Conservation (phyloP, 495 filamentous ascomycete genomes). For the Penicillium cinerascens region DNA sequence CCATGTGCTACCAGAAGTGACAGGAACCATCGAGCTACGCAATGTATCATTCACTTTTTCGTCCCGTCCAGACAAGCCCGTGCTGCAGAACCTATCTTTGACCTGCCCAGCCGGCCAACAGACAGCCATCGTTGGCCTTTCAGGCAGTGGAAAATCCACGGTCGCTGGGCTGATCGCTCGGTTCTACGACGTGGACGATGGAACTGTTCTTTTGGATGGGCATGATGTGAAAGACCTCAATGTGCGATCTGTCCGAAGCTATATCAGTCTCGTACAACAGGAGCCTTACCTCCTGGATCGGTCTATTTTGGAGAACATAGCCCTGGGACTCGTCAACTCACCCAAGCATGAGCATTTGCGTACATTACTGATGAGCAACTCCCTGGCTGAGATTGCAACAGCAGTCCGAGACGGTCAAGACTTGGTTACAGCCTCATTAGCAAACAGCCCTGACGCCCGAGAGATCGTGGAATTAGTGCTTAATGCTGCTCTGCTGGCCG, state of each 20-base stretch:
- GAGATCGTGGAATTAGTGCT: constrained; percentile 33
- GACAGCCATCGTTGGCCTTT: constrained; percentile 64
- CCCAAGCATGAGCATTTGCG: constrained; percentile 35
- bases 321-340: constrained; percentile 57
- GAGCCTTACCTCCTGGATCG: constrained; percentile 59
- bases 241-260: constrained; percentile 49
- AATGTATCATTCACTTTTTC: constrained; percentile 59
- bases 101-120: constrained; percentile 46
- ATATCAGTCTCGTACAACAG: constrained; percentile 61
- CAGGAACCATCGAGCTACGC: constrained; percentile 43
- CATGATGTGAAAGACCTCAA: constrained; percentile 53
- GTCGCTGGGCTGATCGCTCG: constrained; percentile 52
- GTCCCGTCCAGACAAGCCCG: constrained; percentile 49
- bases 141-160: constrained; percentile 67
- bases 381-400: constrained; percentile 24
- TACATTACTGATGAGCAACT: constrained; percentile 14
- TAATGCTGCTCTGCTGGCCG: constrained; percentile 33
- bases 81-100: constrained; percentile 13
- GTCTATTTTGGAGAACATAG: constrained; percentile 65
- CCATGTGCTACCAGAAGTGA: constrained; percentile 26
- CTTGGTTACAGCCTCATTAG: constrained; percentile 18
- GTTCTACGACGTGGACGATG: constrained; percentile 41
- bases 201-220: constrained; percentile 48
- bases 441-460: constrained; percentile 16
- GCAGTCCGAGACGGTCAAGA: constrained; percentile 28